A percentile compares a stretch with the other conserved stretches of the same genome.
phyloP scores from a whole-genome alignment of 2,329 filamentous ascomycete genomes.

The Penicillium hordei region DNA sequence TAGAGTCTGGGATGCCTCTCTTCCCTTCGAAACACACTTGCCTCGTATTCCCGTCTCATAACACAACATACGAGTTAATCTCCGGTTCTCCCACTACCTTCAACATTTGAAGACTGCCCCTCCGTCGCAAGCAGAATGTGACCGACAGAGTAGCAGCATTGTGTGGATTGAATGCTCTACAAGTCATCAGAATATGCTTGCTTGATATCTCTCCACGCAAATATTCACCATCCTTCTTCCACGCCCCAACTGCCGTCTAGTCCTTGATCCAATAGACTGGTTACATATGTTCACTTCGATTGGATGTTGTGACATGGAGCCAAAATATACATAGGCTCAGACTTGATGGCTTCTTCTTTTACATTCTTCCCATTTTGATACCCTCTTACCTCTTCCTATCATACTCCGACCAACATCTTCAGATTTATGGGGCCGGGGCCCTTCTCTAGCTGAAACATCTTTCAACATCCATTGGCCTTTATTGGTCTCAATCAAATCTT shows the following conservation, averaged over 20 bases:
- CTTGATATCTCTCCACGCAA: neutral
- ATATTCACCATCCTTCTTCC: neutral
- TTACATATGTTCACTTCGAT: neutral
- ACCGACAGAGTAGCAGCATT: neutral
- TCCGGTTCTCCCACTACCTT: neutral
- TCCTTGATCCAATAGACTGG: neutral
- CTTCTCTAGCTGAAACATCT: neutral
- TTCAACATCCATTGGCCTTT: constrained; percentile 1
- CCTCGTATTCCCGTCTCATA: neutral
- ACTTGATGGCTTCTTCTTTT: neutral
- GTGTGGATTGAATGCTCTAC: neutral
- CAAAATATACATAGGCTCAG: neutral
- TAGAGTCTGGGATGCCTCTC: neutral
- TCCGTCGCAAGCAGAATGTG: neutral
- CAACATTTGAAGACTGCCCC: neutral
- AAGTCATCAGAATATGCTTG: neutral
- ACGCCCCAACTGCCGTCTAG: neutral
- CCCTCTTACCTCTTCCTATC: neutral
- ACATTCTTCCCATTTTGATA: neutral
- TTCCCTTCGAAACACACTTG: neutral
- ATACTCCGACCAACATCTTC: neutral
- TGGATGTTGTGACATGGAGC: neutral
- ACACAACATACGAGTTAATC: neutral
- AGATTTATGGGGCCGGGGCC: constrained; percentile 3
- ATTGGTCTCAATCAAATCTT: neutral